Conservation (phyloP, 208 protist species). For the Trypanosoma rangeli region DNA sequence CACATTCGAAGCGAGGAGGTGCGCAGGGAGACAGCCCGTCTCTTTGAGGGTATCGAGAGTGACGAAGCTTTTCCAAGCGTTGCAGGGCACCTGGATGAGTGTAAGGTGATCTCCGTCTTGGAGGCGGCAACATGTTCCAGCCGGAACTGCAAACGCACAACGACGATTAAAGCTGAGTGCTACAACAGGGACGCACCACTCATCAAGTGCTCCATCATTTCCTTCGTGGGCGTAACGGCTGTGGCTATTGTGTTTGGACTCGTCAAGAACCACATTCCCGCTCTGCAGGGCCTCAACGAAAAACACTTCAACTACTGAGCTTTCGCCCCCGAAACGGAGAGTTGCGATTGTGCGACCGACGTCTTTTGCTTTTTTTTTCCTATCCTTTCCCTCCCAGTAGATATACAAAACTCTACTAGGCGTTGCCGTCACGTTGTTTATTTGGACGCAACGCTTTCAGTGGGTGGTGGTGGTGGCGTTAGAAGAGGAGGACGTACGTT, state of each 20-base stretch:
- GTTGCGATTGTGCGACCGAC: constrained; percentile 2
- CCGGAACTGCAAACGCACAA: constrained; percentile 57
- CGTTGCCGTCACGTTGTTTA: background rate
- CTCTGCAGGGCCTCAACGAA: constrained; percentile 64
- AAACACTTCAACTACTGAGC: constrained; percentile 73
- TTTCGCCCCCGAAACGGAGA: background rate
- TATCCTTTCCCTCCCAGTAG: background rate
- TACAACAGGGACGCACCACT: constrained; percentile 69
- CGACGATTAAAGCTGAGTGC: constrained; percentile 76
- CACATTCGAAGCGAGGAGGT: constrained; percentile 57
- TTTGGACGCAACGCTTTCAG: background rate
- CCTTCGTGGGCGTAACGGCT: constrained; percentile 55
- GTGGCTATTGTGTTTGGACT: constrained; percentile 66
- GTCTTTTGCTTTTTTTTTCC: background rate
- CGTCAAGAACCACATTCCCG: constrained; percentile 81
- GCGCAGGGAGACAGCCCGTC: constrained; percentile 56
- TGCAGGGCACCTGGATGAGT: constrained; percentile 50
- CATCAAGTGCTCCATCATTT: constrained; percentile 67
- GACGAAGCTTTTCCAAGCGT: constrained; percentile 26
- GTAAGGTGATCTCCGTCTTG: constrained; percentile 68
- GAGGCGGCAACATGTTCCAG: constrained; percentile 61
- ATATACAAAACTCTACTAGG: background rate
- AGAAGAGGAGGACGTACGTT: too few species aligned
- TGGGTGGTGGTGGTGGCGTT: too few species aligned
- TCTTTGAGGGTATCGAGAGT: constrained; percentile 65